phyloP scores from a whole-genome alignment of 495 filamentous ascomycete genomes.

The Tuber umbilicatum region DNA sequence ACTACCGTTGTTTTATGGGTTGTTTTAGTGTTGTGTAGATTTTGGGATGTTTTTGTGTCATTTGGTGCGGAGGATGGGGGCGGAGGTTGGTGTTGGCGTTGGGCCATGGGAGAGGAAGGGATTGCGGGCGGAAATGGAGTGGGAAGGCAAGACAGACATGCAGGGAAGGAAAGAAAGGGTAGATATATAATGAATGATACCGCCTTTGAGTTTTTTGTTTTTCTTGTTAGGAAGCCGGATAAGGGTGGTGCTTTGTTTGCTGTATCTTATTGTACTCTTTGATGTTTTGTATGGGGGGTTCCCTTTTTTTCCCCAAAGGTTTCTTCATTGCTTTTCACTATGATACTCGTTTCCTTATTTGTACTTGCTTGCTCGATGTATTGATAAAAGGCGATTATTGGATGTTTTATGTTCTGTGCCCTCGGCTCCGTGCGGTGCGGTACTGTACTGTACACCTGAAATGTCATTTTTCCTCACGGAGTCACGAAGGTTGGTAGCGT shows the following conservation, averaged over 20 bases:
- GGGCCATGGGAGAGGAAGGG: neutral
- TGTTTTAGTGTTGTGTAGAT: neutral
- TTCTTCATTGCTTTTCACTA: neutral
- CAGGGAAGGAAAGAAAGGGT: neutral
- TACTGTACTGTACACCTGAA: neutral
- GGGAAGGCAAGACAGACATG: neutral
- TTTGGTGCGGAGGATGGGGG: neutral
- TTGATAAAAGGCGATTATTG: slow-evolving; percentile 2
- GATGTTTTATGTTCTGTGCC: neutral
- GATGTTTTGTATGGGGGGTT: neutral
- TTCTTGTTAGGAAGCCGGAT: neutral
- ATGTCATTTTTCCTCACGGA: neutral
- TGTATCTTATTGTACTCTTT: neutral
- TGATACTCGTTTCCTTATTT: neutral
- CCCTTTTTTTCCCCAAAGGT: neutral
- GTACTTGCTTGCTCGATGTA: slow-evolving; percentile 1
- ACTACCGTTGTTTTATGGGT: neutral
- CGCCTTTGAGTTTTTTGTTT: neutral
- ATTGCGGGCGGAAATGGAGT: neutral
- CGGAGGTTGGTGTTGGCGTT: neutral
- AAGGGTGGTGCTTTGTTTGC: neutral
- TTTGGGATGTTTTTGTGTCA: neutral
- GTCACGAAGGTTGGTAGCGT: neutral
- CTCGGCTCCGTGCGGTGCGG: no score
- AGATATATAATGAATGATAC: slow-evolving; percentile 8